Base-by-base conservation (phyloP, 2,329 filamentous ascomycete genomes). In the Sarocladium kiliense region DNA sequence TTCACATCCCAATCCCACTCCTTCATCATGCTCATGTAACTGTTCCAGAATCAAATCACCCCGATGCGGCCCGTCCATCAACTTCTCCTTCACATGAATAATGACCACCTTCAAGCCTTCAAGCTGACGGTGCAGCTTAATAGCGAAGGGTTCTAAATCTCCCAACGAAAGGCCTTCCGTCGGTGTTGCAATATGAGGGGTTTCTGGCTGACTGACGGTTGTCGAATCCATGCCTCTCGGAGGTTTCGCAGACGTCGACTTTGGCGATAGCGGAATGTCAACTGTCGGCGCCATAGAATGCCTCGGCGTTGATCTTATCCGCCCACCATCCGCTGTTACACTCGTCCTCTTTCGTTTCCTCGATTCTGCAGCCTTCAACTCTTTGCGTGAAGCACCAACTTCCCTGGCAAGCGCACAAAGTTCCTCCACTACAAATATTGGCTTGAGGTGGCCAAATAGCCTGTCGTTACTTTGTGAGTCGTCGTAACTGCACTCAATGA, bases 401-500 rank as follows among this genome's bases (percentile, higher is more conserved):
- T 90, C 84, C 2, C 74, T 73, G 0, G 90, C 92, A 2, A 99
- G 78, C 0, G 74, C 78, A 32, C 77, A 77, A 57, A 99, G 76
- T 70, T 99, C 94, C 45, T 88, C 82, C 23, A 93, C 83, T 12
- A 99, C 72, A 67, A 91, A 94, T 1, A 85, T 78, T 0, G 94
- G 94, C 36, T 90, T 89, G 14, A 99, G 76, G 63, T 99, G 94
- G 0, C 94, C 94, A 61, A 91, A 99, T 0, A 99, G 77, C 0
- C 86, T 82, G 51, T 88, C 85, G 58, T 94, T 86, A 21, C 83
- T 79, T 63, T 91, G 87, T 7, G 82, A 82, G 68, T 97, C 87
- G 58, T 91, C 88, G 68, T 93, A 99, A 58, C 90, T 96, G 70
- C 93, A 97, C 74, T 99, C 94, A 62, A 99, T 95, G 66, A 97